These are phyloP conservation scores for Hymenotorrendiella dingleyae DNA, from an alignment of 2,329 filamentous ascomycete species.

Conservation along the genomic window DNA sequence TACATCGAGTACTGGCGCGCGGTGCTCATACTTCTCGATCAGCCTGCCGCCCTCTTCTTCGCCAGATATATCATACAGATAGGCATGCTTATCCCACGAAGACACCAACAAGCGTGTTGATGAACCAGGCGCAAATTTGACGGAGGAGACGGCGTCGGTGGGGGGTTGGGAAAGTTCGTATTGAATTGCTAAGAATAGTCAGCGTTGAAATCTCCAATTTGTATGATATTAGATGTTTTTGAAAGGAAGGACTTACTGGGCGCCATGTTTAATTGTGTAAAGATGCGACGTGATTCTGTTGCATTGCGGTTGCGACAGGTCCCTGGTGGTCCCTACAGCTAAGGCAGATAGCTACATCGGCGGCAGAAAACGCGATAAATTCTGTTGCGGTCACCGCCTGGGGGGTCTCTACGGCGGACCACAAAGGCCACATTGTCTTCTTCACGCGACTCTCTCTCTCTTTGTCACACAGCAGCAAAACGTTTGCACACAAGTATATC, in stretches of 20 bases:
- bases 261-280: constrained; percentile 29
- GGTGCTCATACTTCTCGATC: constrained; percentile 69
- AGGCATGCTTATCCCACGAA: constrained; percentile 90
- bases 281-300: background rate
- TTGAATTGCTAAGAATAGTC: constrained; percentile 51
- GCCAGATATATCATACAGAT: constrained; percentile 72
- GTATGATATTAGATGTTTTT: background rate
- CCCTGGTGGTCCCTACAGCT: no score
- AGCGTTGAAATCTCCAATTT: constrained; percentile 8
- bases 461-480: no score
- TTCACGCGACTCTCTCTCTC: no score
- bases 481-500: no score
- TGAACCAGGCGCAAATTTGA: constrained; percentile 78
- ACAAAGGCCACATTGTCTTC: no score
- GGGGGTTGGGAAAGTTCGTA: constrained; percentile 80
- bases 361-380: no score
- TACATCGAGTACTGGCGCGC: constrained; percentile 81
- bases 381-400: no score
- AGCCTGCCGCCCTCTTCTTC: constrained; percentile 51
- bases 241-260: constrained; percentile 34
- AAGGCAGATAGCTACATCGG: no score
- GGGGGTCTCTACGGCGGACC: no score
- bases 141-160: constrained; percentile 76
- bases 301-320: background rate
- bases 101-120: constrained; percentile 76